Conservation (phyloP, 169 alveolate genomes). For the Plasmodium relictum region DNA sequence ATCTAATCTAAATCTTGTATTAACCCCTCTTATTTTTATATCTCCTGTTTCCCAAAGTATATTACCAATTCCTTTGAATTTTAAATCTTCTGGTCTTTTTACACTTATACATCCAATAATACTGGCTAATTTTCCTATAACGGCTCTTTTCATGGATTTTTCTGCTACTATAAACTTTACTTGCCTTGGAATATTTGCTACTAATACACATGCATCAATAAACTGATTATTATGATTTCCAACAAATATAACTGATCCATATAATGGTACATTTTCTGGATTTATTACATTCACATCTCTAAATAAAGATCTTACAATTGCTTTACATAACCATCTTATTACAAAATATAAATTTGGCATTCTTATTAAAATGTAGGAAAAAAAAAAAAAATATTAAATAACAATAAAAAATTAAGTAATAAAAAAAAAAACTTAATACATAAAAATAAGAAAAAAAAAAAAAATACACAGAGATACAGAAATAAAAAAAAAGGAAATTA, state of each 20-base stretch:
- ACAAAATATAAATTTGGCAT: conserved; percentile 66
- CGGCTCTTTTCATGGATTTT: conserved; percentile 85
- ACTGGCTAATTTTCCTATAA: conserved; percentile 90
- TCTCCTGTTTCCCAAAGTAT: conserved; percentile 82
- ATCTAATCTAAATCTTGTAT: conserved; percentile 90
- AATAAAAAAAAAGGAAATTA: conserved; percentile 10
- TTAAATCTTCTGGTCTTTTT: conserved; percentile 90
- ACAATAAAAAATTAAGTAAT: background rate
- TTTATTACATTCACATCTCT: conserved; percentile 87
- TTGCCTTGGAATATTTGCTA: conserved; percentile 92
- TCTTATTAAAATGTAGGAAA: conserved; percentile 17
- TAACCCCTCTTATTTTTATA: conserved; percentile 85
- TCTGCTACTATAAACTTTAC: conserved; percentile 91
- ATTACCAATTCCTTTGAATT: conserved; percentile 89
- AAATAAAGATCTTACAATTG: conserved; percentile 68
- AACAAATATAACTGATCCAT: conserved; percentile 92
- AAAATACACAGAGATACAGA: conserved; percentile 4
- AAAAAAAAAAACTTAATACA: background rate
- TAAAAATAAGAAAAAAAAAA: background rate
- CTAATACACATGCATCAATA: conserved; percentile 92
- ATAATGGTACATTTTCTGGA: conserved; percentile 92
- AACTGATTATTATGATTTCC: conserved; percentile 95
- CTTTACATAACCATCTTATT: conserved; percentile 74
- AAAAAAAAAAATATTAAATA: conserved; percentile 1
- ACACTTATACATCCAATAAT: conserved; percentile 93